Conservation (phyloP, 139 green algal species). For the Chlamydomonas sp. region DNA sequence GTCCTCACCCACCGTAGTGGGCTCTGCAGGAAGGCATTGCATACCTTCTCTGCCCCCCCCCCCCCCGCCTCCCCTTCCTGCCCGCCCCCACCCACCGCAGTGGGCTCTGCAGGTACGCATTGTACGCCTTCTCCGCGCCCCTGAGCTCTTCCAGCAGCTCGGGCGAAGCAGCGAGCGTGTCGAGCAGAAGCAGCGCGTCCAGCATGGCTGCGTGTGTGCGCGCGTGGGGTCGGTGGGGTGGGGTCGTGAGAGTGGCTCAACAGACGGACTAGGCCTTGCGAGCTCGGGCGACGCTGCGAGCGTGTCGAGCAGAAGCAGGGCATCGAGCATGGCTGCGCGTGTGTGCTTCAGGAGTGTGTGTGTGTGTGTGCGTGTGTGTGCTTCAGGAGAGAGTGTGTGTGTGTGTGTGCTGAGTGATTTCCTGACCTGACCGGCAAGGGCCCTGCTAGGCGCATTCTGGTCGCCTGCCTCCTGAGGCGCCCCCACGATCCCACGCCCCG, state of each 20-base stretch:
- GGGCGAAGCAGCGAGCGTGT: constrained; percentile 18
- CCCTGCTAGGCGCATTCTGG: too few species aligned
- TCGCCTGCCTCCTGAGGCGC: too few species aligned
- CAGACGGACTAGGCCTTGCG: too few species aligned
- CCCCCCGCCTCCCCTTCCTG: not conserved
- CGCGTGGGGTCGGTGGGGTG: too few species aligned
- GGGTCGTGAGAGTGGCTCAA: too few species aligned
- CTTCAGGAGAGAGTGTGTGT: too few species aligned
- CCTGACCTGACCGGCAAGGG: too few species aligned
- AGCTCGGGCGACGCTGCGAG: constrained; percentile 29
- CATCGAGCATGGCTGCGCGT: constrained; percentile 23
- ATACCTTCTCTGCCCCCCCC: not conserved
- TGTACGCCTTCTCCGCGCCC: constrained; percentile 44
- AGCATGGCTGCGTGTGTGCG: constrained; percentile 20
- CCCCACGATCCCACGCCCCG: too few species aligned
- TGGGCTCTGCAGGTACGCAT: constrained; percentile 18
- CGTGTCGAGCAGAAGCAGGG: constrained; percentile 33
- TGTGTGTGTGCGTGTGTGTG: too few species aligned
- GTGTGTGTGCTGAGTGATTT: too few species aligned
- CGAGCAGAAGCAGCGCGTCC: constrained; percentile 36
- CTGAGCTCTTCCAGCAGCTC: constrained; percentile 32
- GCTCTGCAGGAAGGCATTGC: not conserved
- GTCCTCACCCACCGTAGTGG: not conserved
- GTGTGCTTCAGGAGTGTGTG: too few species aligned
- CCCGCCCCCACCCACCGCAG: not conserved